Percentiles rank a stretch among this genome's conserved stretches.
Conservation (phyloP, 306 rosid species). For the Dicorynia guianensis region DNA sequence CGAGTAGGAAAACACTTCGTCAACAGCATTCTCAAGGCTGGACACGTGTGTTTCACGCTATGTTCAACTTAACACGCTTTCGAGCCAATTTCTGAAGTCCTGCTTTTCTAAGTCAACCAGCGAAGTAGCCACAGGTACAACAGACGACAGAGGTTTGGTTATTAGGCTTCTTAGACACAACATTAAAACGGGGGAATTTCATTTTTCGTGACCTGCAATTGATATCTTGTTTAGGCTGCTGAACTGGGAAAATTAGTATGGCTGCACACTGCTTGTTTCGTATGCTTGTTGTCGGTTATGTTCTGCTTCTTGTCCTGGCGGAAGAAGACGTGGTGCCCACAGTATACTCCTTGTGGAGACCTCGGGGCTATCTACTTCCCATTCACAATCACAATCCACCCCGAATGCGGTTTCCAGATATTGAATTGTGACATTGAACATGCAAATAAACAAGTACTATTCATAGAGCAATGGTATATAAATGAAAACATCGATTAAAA, state of each 20-base stretch:
- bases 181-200: not conserved
- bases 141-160: not conserved
- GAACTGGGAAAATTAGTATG: not conserved
- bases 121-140: conserved; percentile 30
- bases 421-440: not conserved
- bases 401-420: conserved; percentile 21
- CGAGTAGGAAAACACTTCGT: not conserved
- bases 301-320: conserved; percentile 27
- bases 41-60: too few species aligned
- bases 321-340: not conserved
- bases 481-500: not conserved
- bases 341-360: not conserved
- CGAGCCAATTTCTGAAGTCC: conserved; percentile 9
- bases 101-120: conserved; percentile 37
- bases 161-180: too few species aligned
- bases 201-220: too few species aligned
- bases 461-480: not conserved
- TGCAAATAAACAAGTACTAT: not conserved
- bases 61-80: too few species aligned
- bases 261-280: not conserved
- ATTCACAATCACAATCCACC: not conserved
- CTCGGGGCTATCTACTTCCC: not conserved
- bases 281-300: conserved; percentile 1
- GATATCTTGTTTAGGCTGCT: not conserved
- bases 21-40: conserved; percentile 9